Conservation (phyloP, 2,329 filamentous ascomycete species). For the Phyllosticta citribraziliensis region DNA sequence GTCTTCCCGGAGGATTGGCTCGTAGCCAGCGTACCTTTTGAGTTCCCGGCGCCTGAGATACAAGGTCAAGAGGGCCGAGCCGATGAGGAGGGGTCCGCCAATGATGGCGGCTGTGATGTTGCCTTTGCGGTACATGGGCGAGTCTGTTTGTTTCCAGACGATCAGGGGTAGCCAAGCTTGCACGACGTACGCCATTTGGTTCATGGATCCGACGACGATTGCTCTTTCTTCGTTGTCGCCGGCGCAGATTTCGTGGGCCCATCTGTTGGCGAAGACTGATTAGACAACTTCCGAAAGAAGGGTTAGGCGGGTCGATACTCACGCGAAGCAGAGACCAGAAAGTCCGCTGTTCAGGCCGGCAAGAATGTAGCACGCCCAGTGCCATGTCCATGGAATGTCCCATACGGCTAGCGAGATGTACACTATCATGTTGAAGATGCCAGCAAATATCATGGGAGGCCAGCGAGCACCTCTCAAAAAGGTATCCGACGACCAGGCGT, state of each 20-base stretch:
- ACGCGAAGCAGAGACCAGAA: constrained; percentile 42
- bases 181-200: constrained; percentile 59
- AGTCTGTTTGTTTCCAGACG: constrained; percentile 56
- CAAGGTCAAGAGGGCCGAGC: constrained; percentile 39
- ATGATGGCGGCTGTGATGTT: constrained; percentile 47
- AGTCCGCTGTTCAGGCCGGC: constrained; percentile 38
- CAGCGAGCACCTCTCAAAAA: constrained; percentile 50
- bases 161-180: constrained; percentile 60
- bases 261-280: constrained; percentile 17
- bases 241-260: constrained; percentile 47
- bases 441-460: constrained; percentile 54
- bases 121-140: constrained; percentile 51
- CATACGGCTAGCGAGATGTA: constrained; percentile 39
- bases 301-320: constrained; percentile 15
- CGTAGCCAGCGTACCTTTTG: not conserved
- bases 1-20: not conserved
- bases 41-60: constrained; percentile 27
- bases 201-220: constrained; percentile 56
- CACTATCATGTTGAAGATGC: constrained; percentile 25
- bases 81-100: constrained; percentile 39
- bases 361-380: constrained; percentile 54
- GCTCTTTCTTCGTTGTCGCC: constrained; percentile 56
- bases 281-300: not conserved
- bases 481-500: constrained; percentile 57
- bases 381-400: constrained; percentile 45